phyloP scores from a whole-genome alignment of 805 yeast species.

The Wickerhamiella azyma region DNA sequence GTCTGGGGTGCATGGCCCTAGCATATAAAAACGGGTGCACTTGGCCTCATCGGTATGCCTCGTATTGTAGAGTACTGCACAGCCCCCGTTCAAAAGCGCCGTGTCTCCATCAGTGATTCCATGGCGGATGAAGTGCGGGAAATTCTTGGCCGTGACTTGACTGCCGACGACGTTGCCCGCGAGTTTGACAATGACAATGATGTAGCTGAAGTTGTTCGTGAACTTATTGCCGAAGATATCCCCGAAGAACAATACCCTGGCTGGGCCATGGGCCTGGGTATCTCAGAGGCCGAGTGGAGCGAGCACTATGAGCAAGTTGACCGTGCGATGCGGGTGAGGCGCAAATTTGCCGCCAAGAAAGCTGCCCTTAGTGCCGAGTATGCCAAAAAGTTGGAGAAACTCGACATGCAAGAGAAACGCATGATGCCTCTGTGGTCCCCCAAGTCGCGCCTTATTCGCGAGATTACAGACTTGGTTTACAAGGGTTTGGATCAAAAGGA shows the following conservation, averaged over 20 bases:
- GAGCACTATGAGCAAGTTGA: constrained; percentile 13
- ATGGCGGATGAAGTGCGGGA: constrained; percentile 15
- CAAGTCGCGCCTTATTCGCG: constrained; percentile 11
- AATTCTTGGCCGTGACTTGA: constrained; percentile 12
- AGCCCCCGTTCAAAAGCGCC: constrained; percentile 13
- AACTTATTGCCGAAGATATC: constrained; percentile 12
- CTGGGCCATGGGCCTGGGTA: constrained; percentile 14
- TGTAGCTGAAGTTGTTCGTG: constrained; percentile 12
- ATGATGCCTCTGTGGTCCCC: constrained; percentile 14
- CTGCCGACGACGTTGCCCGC: constrained; percentile 13
- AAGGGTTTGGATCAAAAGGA: constrained; percentile 8
- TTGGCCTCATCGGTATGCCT: constrained; percentile 2
- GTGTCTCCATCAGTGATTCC: constrained; percentile 13
- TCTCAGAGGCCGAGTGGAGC: constrained; percentile 11
- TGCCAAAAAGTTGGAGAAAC: constrained; percentile 10
- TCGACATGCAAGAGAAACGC: constrained; percentile 11
- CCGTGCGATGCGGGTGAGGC: constrained; percentile 11
- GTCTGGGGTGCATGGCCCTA: constrained; percentile 6
- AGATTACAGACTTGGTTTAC: constrained; percentile 10
- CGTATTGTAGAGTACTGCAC: constrained; percentile 12
- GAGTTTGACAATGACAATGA: constrained; percentile 11
- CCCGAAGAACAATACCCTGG: constrained; percentile 13
- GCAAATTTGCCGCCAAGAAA: constrained; percentile 12
- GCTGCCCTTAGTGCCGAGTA: constrained; percentile 12
- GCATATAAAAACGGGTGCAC: not conserved